Evolutionary conservation across 176 grass and related monocot genomes (phyloP).

Genomic region (Secale cereale): DNA sequence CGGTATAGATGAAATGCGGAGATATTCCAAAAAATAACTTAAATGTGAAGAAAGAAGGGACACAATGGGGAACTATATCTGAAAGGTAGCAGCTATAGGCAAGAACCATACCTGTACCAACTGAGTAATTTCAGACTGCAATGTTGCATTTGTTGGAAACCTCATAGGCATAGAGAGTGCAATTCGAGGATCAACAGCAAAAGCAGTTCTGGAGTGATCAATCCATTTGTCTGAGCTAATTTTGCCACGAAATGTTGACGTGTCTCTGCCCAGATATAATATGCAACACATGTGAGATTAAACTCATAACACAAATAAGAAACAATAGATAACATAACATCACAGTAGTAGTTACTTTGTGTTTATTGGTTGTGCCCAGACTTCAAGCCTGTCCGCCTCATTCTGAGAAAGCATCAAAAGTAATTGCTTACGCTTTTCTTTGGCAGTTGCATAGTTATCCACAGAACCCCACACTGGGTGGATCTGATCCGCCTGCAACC

Average conservation of each 20-base stretch:
- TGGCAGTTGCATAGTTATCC: slow-evolving; percentile 67
- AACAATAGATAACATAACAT: slow-evolving; percentile 22
- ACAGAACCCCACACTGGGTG: slow-evolving; percentile 93
- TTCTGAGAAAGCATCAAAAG: slow-evolving; percentile 88
- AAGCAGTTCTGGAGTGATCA: slow-evolving; percentile 90
- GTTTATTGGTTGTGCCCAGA: slow-evolving; percentile 96
- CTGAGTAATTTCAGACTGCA: slow-evolving; percentile 82
- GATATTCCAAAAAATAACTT: slow-evolving; percentile 12
- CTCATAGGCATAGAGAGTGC: slow-evolving; percentile 62
- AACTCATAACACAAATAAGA: slow-evolving; percentile 22
- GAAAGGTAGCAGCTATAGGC: slow-evolving; percentile 4
- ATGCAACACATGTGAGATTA: background rate
- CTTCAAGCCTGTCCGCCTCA: slow-evolving; percentile 95
- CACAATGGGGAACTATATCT: slow-evolving; percentile 8
- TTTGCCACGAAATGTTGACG: slow-evolving; percentile 67
- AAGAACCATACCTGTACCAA: slow-evolving; percentile 77
- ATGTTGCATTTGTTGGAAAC: slow-evolving; percentile 78
- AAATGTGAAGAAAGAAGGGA: slow-evolving; percentile 16
- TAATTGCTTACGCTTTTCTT: slow-evolving; percentile 88
- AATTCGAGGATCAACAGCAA: slow-evolving; percentile 90
- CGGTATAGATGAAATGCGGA: slow-evolving; percentile 11
- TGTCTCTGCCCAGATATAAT: slow-evolving; percentile 63
- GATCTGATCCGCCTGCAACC: slow-evolving; percentile 57
- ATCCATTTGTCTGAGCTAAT: slow-evolving; percentile 91
- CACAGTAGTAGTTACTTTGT: slow-evolving; percentile 59